Conservation (phyloP, 805 yeast genomes). For the Ogataea methylovora region DNA sequence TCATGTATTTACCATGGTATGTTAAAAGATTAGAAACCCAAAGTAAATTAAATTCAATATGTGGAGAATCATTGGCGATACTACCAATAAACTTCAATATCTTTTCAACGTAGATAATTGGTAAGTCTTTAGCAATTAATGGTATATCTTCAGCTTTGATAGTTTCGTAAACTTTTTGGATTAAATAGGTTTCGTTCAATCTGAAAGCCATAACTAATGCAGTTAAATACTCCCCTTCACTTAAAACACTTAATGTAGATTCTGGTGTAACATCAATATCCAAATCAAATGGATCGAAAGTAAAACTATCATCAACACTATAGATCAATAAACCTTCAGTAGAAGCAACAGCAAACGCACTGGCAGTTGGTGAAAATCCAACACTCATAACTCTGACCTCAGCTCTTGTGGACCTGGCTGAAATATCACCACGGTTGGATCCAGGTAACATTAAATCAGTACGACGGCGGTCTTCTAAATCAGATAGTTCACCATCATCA, state of each 20-base stretch:
- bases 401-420: slow-evolving; percentile 68
- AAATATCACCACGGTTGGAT: slow-evolving; percentile 72
- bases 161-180: slow-evolving; percentile 65
- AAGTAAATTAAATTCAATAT: slow-evolving; percentile 72
- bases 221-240: slow-evolving; percentile 55
- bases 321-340: slow-evolving; percentile 87
- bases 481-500: slow-evolving; percentile 78
- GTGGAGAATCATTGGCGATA: slow-evolving; percentile 62
- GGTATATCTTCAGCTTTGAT: slow-evolving; percentile 66
- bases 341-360: slow-evolving; percentile 88
- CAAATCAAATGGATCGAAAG: slow-evolving; percentile 92
- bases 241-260: slow-evolving; percentile 52
- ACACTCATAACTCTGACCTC: slow-evolving; percentile 76
- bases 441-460: slow-evolving; percentile 79
- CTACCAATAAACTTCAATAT: slow-evolving; percentile 64
- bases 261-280: slow-evolving; percentile 90
- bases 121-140: slow-evolving; percentile 62
- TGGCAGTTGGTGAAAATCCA: slow-evolving; percentile 82
- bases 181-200: slow-evolving; percentile 70
- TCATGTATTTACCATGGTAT: slow-evolving; percentile 71
- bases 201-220: slow-evolving; percentile 92
- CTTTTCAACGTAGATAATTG: slow-evolving; percentile 66
- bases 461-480: slow-evolving; percentile 53
- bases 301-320: slow-evolving; percentile 64
- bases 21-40: slow-evolving; percentile 73